Percentiles rank a stretch among this genome's conserved stretches.
Conservation (phyloP, 345 rosid genomes). For the Linum trigynum region DNA sequence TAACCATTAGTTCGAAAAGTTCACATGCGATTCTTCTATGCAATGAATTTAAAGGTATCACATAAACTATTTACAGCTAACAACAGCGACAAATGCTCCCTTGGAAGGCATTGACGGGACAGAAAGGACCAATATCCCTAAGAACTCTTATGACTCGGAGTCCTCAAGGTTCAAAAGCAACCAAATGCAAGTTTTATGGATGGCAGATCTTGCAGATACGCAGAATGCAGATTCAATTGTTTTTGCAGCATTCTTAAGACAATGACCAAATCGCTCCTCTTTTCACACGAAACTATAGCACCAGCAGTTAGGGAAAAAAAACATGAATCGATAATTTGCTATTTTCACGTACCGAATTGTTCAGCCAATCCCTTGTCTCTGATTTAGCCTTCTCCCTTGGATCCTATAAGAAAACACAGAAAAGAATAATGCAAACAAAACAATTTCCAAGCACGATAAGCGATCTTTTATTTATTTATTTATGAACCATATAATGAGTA, state of each 20-base stretch:
- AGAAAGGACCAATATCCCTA: neutral
- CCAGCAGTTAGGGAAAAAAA: neutral
- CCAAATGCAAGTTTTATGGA: neutral
- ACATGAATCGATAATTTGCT: slow-evolving; percentile 1
- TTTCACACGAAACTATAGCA: neutral
- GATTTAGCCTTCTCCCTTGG: slow-evolving; percentile 99
- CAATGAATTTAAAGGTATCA: neutral
- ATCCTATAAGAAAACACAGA: slow-evolving; percentile 44
- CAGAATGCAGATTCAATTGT: neutral
- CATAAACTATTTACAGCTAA: neutral
- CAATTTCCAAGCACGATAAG: neutral
- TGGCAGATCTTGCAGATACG: neutral
- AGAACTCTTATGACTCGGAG: neutral
- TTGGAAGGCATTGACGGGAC: neutral
- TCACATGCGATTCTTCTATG: neutral
- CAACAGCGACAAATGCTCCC: neutral
- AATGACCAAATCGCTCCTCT: neutral
- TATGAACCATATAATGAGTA: neutral
- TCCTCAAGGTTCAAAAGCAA: neutral
- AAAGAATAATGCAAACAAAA: slow-evolving; percentile 3
- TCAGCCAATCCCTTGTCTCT: slow-evolving; percentile 98
- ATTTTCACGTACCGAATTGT: slow-evolving; percentile 70
- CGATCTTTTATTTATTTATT: too few relatives aligned
- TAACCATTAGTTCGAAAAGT: neutral
- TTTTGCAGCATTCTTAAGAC: too few relatives aligned